phyloP scores from a whole-genome alignment of 2,329 filamentous ascomycete species.

The Cordyceps javanica region DNA sequence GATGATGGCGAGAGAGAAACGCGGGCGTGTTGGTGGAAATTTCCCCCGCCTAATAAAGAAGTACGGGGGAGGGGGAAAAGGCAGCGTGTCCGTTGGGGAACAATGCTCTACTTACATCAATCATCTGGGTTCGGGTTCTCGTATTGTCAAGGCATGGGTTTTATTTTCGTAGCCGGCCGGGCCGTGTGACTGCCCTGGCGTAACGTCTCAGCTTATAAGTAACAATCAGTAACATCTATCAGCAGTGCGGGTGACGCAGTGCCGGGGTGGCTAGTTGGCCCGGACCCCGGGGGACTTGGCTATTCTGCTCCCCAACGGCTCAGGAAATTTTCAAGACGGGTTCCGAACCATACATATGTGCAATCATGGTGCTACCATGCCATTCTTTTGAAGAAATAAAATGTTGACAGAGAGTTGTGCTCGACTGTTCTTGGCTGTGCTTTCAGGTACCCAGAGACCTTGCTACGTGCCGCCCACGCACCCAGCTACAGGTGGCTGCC shows the following conservation, averaged over 20 bases:
- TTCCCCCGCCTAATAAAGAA: neutral
- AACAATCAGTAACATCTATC: too few relatives aligned
- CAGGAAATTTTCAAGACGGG: neutral
- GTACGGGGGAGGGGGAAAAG: neutral
- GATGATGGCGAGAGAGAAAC: too few relatives aligned
- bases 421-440: too few relatives aligned
- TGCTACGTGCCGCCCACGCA: too few relatives aligned
- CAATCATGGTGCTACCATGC: too few relatives aligned
- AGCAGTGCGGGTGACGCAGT: neutral
- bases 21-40: too few relatives aligned
- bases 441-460: too few relatives aligned
- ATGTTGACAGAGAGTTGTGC: too few relatives aligned
- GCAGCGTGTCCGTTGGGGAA: neutral
- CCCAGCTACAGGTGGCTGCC: too few relatives aligned
- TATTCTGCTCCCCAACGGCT: too few relatives aligned
- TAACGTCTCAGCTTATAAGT: neutral
- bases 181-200: neutral
- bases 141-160: neutral
- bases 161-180: neutral
- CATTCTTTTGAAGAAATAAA: too few relatives aligned
- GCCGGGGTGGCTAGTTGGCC: constrained; percentile 4
- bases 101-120: neutral
- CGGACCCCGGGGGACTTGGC: neutral
- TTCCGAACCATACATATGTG: neutral
- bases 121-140: constrained; percentile 6